These are phyloP conservation scores for Diaporthe caulivora DNA, from an alignment of 2,329 filamentous ascomycete species.

Conservation along the genomic window DNA sequence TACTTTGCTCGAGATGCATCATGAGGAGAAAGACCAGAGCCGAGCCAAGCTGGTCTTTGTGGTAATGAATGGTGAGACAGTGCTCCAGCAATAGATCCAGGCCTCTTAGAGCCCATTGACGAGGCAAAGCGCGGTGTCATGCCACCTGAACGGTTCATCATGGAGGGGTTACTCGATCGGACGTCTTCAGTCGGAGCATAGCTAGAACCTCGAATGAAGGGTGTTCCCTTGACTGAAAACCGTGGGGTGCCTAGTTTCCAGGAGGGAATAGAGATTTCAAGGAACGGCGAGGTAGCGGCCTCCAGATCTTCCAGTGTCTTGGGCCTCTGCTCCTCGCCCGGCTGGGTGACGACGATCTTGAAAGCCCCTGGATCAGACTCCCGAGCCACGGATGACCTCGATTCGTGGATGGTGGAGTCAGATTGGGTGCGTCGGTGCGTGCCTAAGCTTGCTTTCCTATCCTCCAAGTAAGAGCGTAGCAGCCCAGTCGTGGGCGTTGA, in stretches of 20 bases:
- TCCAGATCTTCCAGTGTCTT: slow-evolving; percentile 72
- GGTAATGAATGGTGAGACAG: slow-evolving; percentile 49
- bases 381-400: slow-evolving; percentile 55
- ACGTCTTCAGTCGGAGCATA: slow-evolving; percentile 82
- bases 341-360: slow-evolving; percentile 84
- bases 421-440: slow-evolving; percentile 76
- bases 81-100: slow-evolving; percentile 54
- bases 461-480: slow-evolving; percentile 49
- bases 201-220: slow-evolving; percentile 83
- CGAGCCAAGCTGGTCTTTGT: slow-evolving; percentile 47
- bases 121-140: slow-evolving; percentile 48
- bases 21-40: slow-evolving; percentile 56
- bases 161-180: slow-evolving; percentile 71
- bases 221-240: slow-evolving; percentile 82
- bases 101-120: slow-evolving; percentile 49
- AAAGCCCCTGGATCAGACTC: slow-evolving; percentile 76
- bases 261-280: slow-evolving; percentile 84
- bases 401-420: slow-evolving; percentile 81
- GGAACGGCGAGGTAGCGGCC: slow-evolving; percentile 60
- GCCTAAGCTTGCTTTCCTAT: slow-evolving; percentile 48
- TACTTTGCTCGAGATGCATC: slow-evolving; percentile 58
- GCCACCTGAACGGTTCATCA: slow-evolving; percentile 54
- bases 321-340: slow-evolving; percentile 69
- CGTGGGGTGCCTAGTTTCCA: slow-evolving; percentile 86
- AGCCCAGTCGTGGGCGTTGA: slow-evolving; percentile 52